Base-by-base conservation (phyloP, 495 filamentous ascomycete species). In the Penicillium tannophilum region DNA sequence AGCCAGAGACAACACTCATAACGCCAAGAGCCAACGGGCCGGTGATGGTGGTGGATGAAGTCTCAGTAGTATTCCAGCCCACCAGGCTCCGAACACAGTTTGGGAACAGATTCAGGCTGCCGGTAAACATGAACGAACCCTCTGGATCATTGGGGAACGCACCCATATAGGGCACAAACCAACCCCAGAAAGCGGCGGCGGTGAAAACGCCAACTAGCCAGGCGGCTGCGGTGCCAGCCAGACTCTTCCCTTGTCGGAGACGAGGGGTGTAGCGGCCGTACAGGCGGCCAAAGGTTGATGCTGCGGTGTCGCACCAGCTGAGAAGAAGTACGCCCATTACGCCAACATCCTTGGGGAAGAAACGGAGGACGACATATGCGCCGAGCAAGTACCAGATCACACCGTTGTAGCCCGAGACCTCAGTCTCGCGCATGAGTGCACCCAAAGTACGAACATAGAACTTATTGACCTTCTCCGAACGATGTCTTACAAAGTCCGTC, bases 271-370 rank as follows among this genome's bases (percentile, higher is more conserved):
- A 90, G 51, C 89, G 85, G 36, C 94, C 67, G 69, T 89, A 98
- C 5, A 92, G 73, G 44, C 94, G 83, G 41, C 94, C 94, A 55
- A 98, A 89, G 0, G 94, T 99, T 64, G 88, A 92, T 3, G 94
- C 94, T 41, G 94, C 95, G 6, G 95, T 97, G 67, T 99, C 94
- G 70, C 94, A 99, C 94, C 94, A 99, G 63, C 89, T 93, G 8
- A 99, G 83, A 50, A 99, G 81, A 57, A 98, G 78, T 14, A 97
- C 87, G 23, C 88, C 84, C 79, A 99, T 88, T 9, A 96, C 86
- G 3, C 88, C 91, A n/a, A 98, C 84, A 62, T 99, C 94, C 72
- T 97, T 98, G 26, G 92, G 92, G 70, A 92, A 93, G 72, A 91
- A 92, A 56, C 84, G 81, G 43, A 99, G 82, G 24, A 90, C 92